Conservation (phyloP, 169 alveolate species). For the Cryptosporidium xiaoi region DNA sequence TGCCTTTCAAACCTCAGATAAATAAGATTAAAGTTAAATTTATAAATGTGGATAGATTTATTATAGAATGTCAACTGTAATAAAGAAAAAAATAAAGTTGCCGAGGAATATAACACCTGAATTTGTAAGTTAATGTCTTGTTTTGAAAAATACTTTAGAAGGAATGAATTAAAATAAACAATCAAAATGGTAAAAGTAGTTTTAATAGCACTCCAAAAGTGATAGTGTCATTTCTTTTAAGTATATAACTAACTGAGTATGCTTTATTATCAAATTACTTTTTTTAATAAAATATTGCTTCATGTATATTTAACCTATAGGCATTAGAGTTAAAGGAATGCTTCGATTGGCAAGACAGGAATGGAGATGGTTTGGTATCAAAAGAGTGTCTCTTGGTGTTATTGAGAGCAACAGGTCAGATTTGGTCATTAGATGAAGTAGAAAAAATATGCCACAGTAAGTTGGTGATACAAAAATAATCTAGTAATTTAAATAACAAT, state of each 20-base stretch:
- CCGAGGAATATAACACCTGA: slow-evolving; percentile 60
- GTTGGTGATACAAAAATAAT: neutral
- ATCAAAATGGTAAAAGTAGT: too few species aligned
- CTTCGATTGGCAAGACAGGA: slow-evolving; percentile 72
- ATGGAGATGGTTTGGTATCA: slow-evolving; percentile 59
- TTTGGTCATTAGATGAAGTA: slow-evolving; percentile 64
- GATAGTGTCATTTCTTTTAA: too few species aligned
- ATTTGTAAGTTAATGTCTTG: slow-evolving; percentile 31
- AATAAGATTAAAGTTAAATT: too few species aligned
- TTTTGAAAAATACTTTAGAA: neutral
- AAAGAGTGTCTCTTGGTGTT: slow-evolving; percentile 33
- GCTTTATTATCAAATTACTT: neutral
- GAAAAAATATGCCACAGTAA: slow-evolving; percentile 57
- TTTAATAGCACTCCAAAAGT: too few species aligned
- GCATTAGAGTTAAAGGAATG: slow-evolving; percentile 59
- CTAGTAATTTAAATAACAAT: neutral
- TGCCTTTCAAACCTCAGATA: too few species aligned
- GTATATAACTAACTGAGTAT: neutral
- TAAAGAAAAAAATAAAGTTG: slow-evolving; percentile 37
- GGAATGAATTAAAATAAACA: too few species aligned
- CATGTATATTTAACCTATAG: neutral
- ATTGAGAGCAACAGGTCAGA: slow-evolving; percentile 59
- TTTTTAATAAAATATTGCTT: too few species aligned
- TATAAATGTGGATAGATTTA: neutral
- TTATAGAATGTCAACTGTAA: slow-evolving; percentile 13